phyloP scores from a whole-genome alignment of 2,329 filamentous ascomycete genomes.

The Blastomyces parvus region DNA sequence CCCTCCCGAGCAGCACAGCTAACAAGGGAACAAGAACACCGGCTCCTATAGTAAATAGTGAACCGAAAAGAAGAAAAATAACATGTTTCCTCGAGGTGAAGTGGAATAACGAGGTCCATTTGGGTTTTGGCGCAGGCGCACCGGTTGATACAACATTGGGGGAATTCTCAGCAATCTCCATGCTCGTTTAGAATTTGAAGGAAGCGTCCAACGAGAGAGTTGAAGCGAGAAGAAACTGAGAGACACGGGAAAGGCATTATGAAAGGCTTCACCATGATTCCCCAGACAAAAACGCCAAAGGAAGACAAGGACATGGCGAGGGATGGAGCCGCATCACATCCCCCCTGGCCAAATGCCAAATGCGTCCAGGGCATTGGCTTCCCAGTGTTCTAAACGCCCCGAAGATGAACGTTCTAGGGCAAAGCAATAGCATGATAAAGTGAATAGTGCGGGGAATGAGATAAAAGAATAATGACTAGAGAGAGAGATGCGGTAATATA shows the following conservation, averaged over 20 bases:
- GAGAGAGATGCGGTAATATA: background rate
- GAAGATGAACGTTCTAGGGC: background rate
- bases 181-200: background rate
- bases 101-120: conserved; percentile 55
- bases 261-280: background rate
- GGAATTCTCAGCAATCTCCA: conserved; percentile 1
- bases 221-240: background rate
- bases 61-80: conserved; percentile 44
- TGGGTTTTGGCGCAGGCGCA: conserved; percentile 11
- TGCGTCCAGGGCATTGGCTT: background rate
- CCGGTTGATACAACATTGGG: background rate
- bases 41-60: conserved; percentile 48
- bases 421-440: background rate
- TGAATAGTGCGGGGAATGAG: background rate
- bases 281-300: background rate
- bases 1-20: conserved; percentile 60
- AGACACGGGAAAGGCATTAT: background rate
- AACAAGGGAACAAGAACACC: conserved; percentile 57
- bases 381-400: background rate
- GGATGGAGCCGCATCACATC: background rate
- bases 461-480: background rate
- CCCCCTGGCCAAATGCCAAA: background rate
- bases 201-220: background rate
- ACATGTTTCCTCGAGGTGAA: conserved; percentile 60
- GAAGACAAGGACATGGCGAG: background rate